These are phyloP conservation scores for Peronospora tabacina DNA, from an alignment of 352 stramenopile genomes.

Conservation along the genomic window DNA sequence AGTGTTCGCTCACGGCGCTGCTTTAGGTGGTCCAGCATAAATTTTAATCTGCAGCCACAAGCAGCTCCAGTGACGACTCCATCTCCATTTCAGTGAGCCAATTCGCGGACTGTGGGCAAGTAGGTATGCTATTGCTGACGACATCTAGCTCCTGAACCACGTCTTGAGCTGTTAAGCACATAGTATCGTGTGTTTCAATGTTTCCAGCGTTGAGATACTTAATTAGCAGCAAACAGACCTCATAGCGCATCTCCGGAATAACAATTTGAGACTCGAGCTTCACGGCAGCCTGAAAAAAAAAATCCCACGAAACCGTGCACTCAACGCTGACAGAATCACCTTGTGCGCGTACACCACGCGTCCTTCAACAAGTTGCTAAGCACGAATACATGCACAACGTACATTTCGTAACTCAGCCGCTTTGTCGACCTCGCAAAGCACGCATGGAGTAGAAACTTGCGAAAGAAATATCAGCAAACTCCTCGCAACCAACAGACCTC, in stretches of 20 bases:
- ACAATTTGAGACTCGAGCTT: constrained; percentile 82
- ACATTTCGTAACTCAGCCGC: constrained; percentile 7
- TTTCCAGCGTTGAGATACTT: constrained; percentile 92
- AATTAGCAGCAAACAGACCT: constrained; percentile 89
- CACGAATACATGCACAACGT: not conserved
- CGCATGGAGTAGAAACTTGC: constrained; percentile 26
- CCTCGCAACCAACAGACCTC: constrained; percentile 88
- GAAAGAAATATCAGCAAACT: constrained; percentile 95
- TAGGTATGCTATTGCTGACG: constrained; percentile 21
- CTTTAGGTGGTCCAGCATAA: constrained; percentile 96
- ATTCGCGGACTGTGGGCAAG: constrained; percentile 29
- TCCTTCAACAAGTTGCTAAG: constrained; percentile 83
- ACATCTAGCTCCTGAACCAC: constrained; percentile 10
- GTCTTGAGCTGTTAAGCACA: constrained; percentile 14
- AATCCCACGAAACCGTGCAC: constrained; percentile 92
- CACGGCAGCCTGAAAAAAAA: constrained; percentile 90
- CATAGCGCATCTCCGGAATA: constrained; percentile 86
- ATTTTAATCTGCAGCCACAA: constrained; percentile 92
- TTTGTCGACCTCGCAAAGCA: not conserved
- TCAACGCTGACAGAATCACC: constrained; percentile 89
- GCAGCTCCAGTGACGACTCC: constrained; percentile 75
- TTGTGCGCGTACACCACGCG: constrained; percentile 90
- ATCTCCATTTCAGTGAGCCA: constrained; percentile 41
- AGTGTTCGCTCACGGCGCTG: constrained; percentile 89
- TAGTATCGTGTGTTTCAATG: constrained; percentile 29